Evolutionary conservation across 306 rosid species (phyloP).

Genomic region (Ceratonia siliqua): DNA sequence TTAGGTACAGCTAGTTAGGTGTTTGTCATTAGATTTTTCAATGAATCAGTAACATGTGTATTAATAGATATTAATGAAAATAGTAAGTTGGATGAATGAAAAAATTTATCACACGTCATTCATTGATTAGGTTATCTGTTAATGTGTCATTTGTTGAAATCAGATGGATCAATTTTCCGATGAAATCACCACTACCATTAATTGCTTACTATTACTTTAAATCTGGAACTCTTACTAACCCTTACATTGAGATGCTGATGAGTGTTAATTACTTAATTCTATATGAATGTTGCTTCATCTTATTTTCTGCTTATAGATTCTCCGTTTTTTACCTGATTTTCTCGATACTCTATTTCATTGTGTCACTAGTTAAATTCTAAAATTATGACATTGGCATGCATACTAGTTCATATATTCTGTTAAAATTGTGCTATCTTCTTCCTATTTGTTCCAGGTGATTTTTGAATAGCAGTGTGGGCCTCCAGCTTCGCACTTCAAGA

Average conservation of each 20-base stretch:
- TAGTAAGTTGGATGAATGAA: too few species aligned
- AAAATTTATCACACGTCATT: too few species aligned
- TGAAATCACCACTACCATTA: not conserved
- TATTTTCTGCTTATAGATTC: not conserved
- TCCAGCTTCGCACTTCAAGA: slow-evolving; percentile 23
- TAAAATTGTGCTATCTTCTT: slow-evolving; percentile 7
- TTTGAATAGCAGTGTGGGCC: slow-evolving; percentile 21
- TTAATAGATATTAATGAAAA: too few species aligned
- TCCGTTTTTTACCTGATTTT: not conserved
- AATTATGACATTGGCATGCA: not conserved
- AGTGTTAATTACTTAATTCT: not conserved
- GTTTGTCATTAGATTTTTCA: too few species aligned
- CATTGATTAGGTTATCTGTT: too few species aligned
- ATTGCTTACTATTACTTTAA: not conserved
- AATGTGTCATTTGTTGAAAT: too few species aligned
- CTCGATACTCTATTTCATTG: not conserved
- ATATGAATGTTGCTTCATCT: not conserved
- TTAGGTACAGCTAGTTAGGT: too few species aligned
- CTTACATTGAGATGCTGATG: not conserved
- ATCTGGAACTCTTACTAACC: too few species aligned
- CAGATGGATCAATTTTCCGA: not conserved
- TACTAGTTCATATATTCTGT: not conserved
- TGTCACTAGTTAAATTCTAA: too few species aligned
- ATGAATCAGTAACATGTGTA: too few species aligned
- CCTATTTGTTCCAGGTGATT: slow-evolving; percentile 48